These are phyloP conservation scores for Fusarium floridanum DNA, from an alignment of 2,329 filamentous ascomycete genomes.

Conservation along the genomic window DNA sequence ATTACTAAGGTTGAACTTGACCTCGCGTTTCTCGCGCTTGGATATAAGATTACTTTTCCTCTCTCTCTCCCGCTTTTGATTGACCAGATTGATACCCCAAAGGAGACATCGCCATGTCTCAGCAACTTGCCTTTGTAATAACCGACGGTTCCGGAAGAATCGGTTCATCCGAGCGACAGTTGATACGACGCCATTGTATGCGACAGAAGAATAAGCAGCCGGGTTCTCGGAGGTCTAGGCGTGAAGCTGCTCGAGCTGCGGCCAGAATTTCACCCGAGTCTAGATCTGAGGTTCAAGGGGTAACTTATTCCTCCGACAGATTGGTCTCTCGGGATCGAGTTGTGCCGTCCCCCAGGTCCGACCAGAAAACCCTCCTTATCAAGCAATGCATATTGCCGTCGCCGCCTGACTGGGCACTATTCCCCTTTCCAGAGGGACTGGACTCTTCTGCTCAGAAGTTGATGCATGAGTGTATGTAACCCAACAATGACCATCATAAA, in stretches of 20 bases:
- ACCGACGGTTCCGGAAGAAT: neutral
- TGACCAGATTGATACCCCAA: neutral
- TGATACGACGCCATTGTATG: constrained; percentile 6
- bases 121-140: neutral
- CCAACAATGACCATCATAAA: neutral
- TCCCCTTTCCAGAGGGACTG: neutral
- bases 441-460: neutral
- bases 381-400: neutral
- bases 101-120: neutral
- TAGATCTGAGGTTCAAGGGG: neutral
- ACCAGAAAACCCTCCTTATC: neutral
- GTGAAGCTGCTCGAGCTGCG: neutral
- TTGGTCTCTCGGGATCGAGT: neutral
- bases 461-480: neutral
- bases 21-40: too few relatives aligned
- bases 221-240: neutral
- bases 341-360: neutral
- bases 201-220: constrained; percentile 5
- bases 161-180: neutral
- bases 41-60: too few relatives aligned
- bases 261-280: neutral
- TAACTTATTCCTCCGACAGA: neutral
- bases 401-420: neutral
- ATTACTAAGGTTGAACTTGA: too few relatives aligned
- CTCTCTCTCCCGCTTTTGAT: neutral